These are phyloP conservation scores for Aspergillus sp. DNA, from an alignment of 2,329 filamentous ascomycete genomes.

Conservation along the genomic window DNA sequence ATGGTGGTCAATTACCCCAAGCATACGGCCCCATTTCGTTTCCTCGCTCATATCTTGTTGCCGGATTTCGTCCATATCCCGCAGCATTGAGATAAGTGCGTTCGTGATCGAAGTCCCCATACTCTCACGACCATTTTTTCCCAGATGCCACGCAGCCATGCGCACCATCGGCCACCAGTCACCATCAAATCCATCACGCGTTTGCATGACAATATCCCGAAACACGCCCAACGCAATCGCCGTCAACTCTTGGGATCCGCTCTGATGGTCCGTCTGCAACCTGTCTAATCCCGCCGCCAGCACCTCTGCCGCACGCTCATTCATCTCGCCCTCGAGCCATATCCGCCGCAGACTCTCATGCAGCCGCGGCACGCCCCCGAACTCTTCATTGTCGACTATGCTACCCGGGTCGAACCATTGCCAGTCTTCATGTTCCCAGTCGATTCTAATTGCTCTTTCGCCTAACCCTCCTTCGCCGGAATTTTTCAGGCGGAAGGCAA, in stretches of 20 bases:
- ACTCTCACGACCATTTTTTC: constrained; percentile 59
- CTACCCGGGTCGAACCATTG: constrained; percentile 51
- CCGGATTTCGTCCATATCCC: constrained; percentile 19
- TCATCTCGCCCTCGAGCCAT: constrained; percentile 52
- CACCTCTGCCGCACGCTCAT: constrained; percentile 38
- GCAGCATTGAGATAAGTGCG: constrained; percentile 19
- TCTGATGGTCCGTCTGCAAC: constrained; percentile 52
- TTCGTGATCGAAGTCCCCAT: constrained; percentile 57
- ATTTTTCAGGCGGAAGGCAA: constrained; percentile 46
- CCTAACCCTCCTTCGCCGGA: constrained; percentile 21
- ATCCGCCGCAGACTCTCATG: constrained; percentile 53
- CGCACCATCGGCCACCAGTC: constrained; percentile 53
- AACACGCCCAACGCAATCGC: constrained; percentile 47
- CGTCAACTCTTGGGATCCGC: constrained; percentile 55
- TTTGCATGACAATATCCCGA: constrained; percentile 35
- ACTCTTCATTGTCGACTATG: constrained; percentile 41
- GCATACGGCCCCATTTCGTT: constrained; percentile 14
- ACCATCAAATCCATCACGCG: constrained; percentile 12
- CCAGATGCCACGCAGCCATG: constrained; percentile 56
- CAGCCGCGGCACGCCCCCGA: constrained; percentile 52
- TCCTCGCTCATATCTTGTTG: constrained; percentile 12
- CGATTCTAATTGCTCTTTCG: constrained; percentile 46
- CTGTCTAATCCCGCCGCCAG: constrained; percentile 43
- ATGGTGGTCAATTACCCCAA: constrained; percentile 20
- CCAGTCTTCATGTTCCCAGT: constrained; percentile 58